These are phyloP conservation scores for Trametes sp. DNA, from an alignment of 1,284 basidiomycete species.

Conservation along the genomic window DNA sequence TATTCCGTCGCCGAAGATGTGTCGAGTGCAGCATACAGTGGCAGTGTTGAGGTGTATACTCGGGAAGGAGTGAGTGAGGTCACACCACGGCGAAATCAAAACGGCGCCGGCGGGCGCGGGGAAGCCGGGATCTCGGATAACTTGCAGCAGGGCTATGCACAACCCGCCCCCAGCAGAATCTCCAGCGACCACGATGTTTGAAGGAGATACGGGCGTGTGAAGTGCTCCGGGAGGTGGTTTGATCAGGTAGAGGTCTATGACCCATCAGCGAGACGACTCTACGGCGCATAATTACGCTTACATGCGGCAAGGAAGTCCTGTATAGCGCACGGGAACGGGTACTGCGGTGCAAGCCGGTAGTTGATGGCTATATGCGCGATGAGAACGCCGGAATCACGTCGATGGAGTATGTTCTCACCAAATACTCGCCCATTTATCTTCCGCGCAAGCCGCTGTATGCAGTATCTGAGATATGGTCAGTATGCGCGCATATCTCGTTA, in stretches of 20 bases:
- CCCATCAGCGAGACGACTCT: constrained; percentile 13
- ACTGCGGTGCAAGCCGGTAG: constrained; percentile 92
- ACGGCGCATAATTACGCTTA: constrained; percentile 42
- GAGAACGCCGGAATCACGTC: neutral
- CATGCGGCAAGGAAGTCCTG: constrained; percentile 90
- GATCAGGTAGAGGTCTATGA: constrained; percentile 73
- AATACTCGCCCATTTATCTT: constrained; percentile 92
- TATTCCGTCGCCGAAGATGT: neutral
- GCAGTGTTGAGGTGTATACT: constrained; percentile 87
- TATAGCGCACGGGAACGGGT: constrained; percentile 95
- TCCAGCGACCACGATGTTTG: constrained; percentile 86
- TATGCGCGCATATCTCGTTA: constrained; percentile 25
- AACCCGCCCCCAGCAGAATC: constrained; percentile 96
- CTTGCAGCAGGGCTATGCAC: constrained; percentile 84
- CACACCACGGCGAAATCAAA: constrained; percentile 91
- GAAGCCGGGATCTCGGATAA: constrained; percentile 88
- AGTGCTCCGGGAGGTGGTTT: constrained; percentile 69
- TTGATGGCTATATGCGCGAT: constrained; percentile 69
- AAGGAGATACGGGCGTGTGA: constrained; percentile 84
- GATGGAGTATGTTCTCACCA: constrained; percentile 50
- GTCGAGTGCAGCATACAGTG: constrained; percentile 56
- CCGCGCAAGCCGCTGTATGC: constrained; percentile 86
- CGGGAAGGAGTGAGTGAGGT: constrained; percentile 94
- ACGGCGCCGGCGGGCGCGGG: constrained; percentile 88
- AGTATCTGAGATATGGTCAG: constrained; percentile 58